phyloP scores from a whole-genome alignment of 179 eudicot species.

The Beta lomatogona region DNA sequence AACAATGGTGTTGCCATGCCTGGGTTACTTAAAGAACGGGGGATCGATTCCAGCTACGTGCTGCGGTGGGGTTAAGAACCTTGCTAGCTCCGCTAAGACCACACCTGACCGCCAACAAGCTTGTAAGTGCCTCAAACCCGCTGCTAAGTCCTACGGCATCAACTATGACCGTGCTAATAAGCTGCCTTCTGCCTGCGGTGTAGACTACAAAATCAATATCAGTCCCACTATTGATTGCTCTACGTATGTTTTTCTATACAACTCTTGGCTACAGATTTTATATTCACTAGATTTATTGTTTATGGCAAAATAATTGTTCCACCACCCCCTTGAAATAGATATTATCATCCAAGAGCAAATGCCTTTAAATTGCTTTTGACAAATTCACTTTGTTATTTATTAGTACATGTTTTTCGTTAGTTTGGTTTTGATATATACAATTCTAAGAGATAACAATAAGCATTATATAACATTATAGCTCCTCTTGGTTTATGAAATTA shows the following conservation, averaged over 20 bases:
- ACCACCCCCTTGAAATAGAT: no score
- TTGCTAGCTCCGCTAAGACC: conserved; percentile 11
- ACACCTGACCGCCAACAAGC: conserved; percentile 27
- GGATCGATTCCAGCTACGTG: conserved; percentile 29
- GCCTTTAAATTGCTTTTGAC: no score
- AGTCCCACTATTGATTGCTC: conserved; percentile 21
- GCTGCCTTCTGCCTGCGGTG: conserved; percentile 30
- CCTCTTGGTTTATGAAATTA: no score
- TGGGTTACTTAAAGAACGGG: conserved; percentile 35
- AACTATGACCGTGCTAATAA: conserved; percentile 20
- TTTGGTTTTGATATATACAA: no score
- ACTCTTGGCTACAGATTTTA: neutral
- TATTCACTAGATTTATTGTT: neutral
- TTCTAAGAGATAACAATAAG: no score
- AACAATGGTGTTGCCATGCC: conserved; percentile 35
- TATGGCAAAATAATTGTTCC: no score
- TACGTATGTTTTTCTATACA: conserved; percentile 20
- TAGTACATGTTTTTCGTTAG: no score
- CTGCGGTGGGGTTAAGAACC: conserved; percentile 37
- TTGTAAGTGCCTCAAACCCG: conserved; percentile 30
- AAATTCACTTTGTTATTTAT: no score
- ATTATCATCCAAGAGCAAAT: no score
- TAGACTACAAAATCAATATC: conserved; percentile 18
- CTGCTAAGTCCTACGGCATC: conserved; percentile 20
- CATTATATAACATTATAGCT: no score